Conservation (phyloP, 1,284 basidiomycete species). For the Bjerkandera adusta region DNA sequence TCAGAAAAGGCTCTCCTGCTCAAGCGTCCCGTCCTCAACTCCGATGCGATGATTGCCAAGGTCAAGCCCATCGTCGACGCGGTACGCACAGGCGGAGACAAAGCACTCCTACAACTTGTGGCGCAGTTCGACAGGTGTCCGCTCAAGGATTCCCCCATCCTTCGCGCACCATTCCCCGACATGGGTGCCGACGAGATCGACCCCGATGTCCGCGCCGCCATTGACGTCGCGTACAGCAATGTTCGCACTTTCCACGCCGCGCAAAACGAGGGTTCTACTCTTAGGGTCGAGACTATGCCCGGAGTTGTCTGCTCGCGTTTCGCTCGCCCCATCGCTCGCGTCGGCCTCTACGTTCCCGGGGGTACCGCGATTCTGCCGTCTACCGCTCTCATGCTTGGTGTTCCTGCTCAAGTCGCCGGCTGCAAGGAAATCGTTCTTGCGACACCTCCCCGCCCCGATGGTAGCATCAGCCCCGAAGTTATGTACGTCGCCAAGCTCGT, state of each 20-base stretch:
- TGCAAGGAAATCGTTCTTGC: constrained; percentile 93
- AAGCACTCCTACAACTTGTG: constrained; percentile 86
- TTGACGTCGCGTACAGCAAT: constrained; percentile 92
- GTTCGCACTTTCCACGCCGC: constrained; percentile 90
- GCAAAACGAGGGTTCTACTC: constrained; percentile 68
- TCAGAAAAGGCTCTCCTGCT: constrained; percentile 72
- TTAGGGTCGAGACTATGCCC: constrained; percentile 96
- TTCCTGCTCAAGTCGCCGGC: constrained; percentile 96
- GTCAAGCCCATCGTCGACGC: constrained; percentile 94
- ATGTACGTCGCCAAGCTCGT: constrained; percentile 91
- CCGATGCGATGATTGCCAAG: constrained; percentile 92
- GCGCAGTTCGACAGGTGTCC: constrained; percentile 87
- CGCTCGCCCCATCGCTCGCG: constrained; percentile 89
- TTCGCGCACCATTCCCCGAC: constrained; percentile 64
- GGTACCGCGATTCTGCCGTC: constrained; percentile 96
- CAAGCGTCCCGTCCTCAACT: constrained; percentile 89
- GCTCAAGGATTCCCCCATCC: constrained; percentile 60
- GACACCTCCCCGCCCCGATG: constrained; percentile 90
- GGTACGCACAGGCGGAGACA: constrained; percentile 84
- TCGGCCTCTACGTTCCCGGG: constrained; percentile 97
- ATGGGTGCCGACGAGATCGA: constrained; percentile 52
- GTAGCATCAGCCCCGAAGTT: constrained; percentile 91
- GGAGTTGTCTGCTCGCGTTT: constrained; percentile 96
- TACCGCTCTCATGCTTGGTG: constrained; percentile 97
- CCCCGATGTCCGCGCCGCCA: constrained; percentile 72